Percentiles rank a stretch among this genome's conserved stretches.
Conservation (phyloP, 129 eudicot genomes). For the Helianthus tuberosus region DNA sequence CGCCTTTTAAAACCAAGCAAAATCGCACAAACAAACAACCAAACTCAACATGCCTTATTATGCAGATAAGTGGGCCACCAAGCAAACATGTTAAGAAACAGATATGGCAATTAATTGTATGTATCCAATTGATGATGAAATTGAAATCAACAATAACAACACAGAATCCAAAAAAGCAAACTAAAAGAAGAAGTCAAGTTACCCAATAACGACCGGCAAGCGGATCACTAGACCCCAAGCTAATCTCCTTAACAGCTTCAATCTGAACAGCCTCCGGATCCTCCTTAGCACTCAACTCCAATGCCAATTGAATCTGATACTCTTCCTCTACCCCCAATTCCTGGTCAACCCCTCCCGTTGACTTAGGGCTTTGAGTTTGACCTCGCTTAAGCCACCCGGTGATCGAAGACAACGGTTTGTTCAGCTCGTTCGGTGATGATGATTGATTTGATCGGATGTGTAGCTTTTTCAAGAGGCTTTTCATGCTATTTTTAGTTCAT, state of each 20-base stretch:
- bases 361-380: slow-evolving; percentile 62
- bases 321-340: slow-evolving; percentile 55
- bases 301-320: slow-evolving; percentile 88
- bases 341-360: slow-evolving; percentile 66
- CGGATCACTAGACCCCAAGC: slow-evolving; percentile 74
- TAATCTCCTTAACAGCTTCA: slow-evolving; percentile 96
- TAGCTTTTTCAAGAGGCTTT: slow-evolving; percentile 83
- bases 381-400: slow-evolving; percentile 86
- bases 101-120: too few relatives aligned
- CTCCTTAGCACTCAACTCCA: slow-evolving; percentile 93
- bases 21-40: not conserved
- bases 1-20: too few relatives aligned
- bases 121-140: not conserved
- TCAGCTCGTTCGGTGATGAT: slow-evolving; percentile 52
- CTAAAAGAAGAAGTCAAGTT: slow-evolving; percentile 32
- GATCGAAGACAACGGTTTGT: slow-evolving; percentile 62
- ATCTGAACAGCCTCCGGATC: slow-evolving; percentile 98
- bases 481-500: slow-evolving; percentile 60
- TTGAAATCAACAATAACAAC: not conserved
- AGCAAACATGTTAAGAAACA: too few relatives aligned
- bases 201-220: slow-evolving; percentile 92
- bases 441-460: slow-evolving; percentile 60
- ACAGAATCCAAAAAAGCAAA: not conserved
- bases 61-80: too few relatives aligned
- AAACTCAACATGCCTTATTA: not conserved